Conservation (phyloP, 306 rosid genomes). For the Hippophae gyantsensis region DNA sequence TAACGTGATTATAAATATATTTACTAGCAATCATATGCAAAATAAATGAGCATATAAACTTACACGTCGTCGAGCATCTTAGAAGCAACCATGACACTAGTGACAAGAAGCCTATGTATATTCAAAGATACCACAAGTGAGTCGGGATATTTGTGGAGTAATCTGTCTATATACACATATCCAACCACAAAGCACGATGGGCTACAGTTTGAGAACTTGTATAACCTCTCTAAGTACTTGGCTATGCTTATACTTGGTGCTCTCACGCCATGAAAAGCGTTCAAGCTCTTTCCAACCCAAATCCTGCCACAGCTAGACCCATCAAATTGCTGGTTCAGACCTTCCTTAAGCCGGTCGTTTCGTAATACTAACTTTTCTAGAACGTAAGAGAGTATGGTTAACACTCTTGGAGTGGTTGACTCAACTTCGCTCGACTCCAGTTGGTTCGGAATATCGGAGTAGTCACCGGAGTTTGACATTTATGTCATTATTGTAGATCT, state of each 20-base stretch:
- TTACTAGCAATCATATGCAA: not conserved
- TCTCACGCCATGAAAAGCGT: conserved; percentile 66
- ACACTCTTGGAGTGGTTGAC: conserved; percentile 55
- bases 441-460: conserved; percentile 27
- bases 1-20: too few species aligned
- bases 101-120: conserved; percentile 69
- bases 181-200: conserved; percentile 93
- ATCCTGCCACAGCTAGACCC: conserved; percentile 17
- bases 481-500: conserved; percentile 34
- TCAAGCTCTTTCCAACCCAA: conserved; percentile 47
- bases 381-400: conserved; percentile 49
- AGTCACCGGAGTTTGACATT: conserved; percentile 46
- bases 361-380: conserved; percentile 64
- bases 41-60: conserved; percentile 24
- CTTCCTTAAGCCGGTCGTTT: conserved; percentile 43
- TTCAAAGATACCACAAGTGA: conserved; percentile 75
- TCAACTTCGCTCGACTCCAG: conserved; percentile 38
- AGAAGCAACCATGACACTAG: conserved; percentile 81
- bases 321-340: conserved; percentile 27
- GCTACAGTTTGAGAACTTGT: conserved; percentile 80
- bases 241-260: conserved; percentile 77
- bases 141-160: conserved; percentile 64
- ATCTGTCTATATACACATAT: conserved; percentile 72
- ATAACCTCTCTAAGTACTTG: conserved; percentile 86
- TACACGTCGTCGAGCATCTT: conserved; percentile 92